Percentiles rank a stretch among this genome's conserved stretches.
Evolutionary conservation across 2,329 filamentous ascomycete genomes (phyloP).

Genomic region (Microcyclospora tardicrescens): DNA sequence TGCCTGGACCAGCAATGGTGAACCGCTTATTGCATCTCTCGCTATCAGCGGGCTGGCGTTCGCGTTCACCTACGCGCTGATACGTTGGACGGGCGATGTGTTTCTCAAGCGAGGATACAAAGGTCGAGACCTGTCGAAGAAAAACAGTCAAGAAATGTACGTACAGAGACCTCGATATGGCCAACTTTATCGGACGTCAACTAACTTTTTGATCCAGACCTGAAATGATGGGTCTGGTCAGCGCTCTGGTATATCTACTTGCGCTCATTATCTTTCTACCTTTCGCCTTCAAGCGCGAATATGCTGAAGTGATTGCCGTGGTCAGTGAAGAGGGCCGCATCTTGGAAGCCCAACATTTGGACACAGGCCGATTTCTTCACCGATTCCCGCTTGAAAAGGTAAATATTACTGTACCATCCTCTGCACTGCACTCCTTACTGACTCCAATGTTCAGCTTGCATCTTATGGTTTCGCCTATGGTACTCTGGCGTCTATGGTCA

Average conservation of each 20-base stretch:
- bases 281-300: slow-evolving; percentile 96
- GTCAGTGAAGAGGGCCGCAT: slow-evolving; percentile 85
- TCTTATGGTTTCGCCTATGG: slow-evolving; percentile 91
- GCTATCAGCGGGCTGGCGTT: slow-evolving; percentile 81
- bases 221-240: slow-evolving; percentile 91
- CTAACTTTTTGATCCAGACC: slow-evolving; percentile 39
- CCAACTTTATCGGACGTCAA: no score
- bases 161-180: slow-evolving; percentile 14
- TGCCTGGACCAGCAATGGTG: slow-evolving; percentile 72
- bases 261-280: slow-evolving; percentile 85
- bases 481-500: slow-evolving; percentile 77
- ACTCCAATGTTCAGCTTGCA: slow-evolving; percentile 52
- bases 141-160: slow-evolving; percentile 60
- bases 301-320: slow-evolving; percentile 86
- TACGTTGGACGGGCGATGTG: slow-evolving; percentile 81
- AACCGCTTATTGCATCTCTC: slow-evolving; percentile 76
- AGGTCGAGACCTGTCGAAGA: slow-evolving; percentile 77
- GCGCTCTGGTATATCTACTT: slow-evolving; percentile 82
- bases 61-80: slow-evolving; percentile 66
- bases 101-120: slow-evolving; percentile 84
- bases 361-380: slow-evolving; percentile 76
- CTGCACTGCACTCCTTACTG: neutral
- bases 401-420: slow-evolving; percentile 2
- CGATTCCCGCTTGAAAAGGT: slow-evolving; percentile 92
- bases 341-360: slow-evolving; percentile 56